These are phyloP conservation scores for Metschnikowia drakensbergensis DNA, from an alignment of 805 yeast species.

Conservation along the genomic window DNA sequence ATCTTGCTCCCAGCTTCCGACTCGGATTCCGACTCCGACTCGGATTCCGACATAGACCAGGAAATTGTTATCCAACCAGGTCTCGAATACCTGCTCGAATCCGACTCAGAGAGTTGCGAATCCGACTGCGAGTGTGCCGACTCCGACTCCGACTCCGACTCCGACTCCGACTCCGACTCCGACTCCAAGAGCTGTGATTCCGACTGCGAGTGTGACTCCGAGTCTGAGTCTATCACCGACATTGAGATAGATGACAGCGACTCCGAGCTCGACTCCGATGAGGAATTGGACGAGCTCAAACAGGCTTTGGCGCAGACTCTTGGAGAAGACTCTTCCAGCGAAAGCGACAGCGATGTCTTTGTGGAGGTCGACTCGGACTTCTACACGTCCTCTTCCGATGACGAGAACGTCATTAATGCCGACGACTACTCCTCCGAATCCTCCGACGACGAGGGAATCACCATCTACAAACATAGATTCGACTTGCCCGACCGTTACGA, in stretches of 20 bases:
- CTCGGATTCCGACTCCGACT: conserved; percentile 21
- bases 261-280: conserved; percentile 31
- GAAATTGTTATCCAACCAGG: conserved; percentile 9
- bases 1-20: conserved; percentile 5
- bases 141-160: conserved; percentile 9
- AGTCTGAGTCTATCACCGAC: conserved; percentile 13
- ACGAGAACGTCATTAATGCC: not conserved
- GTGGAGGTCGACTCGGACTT: conserved; percentile 32
- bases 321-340: conserved; percentile 10
- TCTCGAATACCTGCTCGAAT: conserved; percentile 16
- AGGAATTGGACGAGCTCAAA: conserved; percentile 23
- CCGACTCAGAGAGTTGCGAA: conserved; percentile 24
- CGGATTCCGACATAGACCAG: conserved; percentile 23
- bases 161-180: conserved; percentile 3
- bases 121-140: conserved; percentile 13
- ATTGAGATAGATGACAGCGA: conserved; percentile 12
- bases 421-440: conserved; percentile 22
- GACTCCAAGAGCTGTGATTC: conserved; percentile 4
- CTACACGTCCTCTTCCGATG: conserved; percentile 21
- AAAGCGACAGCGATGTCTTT: conserved; percentile 18
- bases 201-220: conserved; percentile 9
- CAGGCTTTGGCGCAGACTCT: conserved; percentile 14
- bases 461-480: conserved; percentile 40
- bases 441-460: conserved; percentile 38
- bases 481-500: conserved; percentile 35